Conservation (phyloP, 2,329 filamentous ascomycete genomes). For the Alternaria sp. region DNA sequence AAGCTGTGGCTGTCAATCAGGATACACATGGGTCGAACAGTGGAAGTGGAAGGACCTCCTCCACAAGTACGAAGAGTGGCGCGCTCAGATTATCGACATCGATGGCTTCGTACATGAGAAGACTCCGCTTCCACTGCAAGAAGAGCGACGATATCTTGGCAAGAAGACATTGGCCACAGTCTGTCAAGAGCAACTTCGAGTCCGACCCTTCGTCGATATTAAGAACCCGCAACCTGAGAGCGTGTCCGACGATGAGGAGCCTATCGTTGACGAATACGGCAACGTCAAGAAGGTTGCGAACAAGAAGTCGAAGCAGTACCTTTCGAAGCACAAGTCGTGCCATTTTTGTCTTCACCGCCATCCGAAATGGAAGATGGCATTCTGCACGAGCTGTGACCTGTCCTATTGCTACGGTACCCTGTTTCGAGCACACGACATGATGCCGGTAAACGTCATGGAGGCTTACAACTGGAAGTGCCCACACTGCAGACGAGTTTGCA, state of each 20-base stretch:
- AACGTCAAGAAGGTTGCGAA: constrained; percentile 69
- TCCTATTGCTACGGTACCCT: constrained; percentile 93
- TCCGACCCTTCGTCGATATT: constrained; percentile 82
- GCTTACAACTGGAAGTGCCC: constrained; percentile 86
- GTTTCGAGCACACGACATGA: constrained; percentile 88
- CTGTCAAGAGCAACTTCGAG: constrained; percentile 86
- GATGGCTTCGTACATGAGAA: constrained; percentile 68
- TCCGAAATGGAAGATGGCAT: constrained; percentile 81
- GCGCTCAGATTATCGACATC: constrained; percentile 75
- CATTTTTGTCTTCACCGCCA: constrained; percentile 86
- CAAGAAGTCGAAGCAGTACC: constrained; percentile 59
- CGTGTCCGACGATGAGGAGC: constrained; percentile 55
- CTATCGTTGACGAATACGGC: constrained; percentile 69
- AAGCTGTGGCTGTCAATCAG: constrained; percentile 87
- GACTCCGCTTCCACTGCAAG: constrained; percentile 73
- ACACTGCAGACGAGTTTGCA: constrained; percentile 84
- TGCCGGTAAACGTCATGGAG: constrained; percentile 83
- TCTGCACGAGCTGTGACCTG: constrained; percentile 76
- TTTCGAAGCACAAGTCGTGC: constrained; percentile 64
- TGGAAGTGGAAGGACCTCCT: constrained; percentile 83
- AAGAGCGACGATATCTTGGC: constrained; percentile 69
- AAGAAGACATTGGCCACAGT: constrained; percentile 88
- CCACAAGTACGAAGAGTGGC: constrained; percentile 82
- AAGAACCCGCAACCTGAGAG: constrained; percentile 63
- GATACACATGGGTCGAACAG: constrained; percentile 89